phyloP scores from a whole-genome alignment of 2,329 filamentous ascomycete genomes.

The Podosphaera aphanis region DNA sequence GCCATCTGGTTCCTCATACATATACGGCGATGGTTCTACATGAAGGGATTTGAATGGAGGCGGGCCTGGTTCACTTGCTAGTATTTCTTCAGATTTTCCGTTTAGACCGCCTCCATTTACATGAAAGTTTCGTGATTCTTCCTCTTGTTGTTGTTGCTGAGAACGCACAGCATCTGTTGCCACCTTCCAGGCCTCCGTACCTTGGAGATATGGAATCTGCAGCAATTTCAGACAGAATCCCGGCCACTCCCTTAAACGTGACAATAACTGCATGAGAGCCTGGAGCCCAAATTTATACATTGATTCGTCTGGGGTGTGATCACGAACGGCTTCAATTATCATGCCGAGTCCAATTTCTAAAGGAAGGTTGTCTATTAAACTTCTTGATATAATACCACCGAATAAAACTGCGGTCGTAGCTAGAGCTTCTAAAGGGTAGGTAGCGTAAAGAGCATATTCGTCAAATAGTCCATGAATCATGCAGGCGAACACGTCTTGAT shows the following conservation, averaged over 20 bases:
- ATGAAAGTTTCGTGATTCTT: constrained; percentile 2
- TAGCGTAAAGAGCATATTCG: constrained; percentile 84
- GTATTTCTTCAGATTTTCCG: constrained; percentile 41
- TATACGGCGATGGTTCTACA: constrained; percentile 42
- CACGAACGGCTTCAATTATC: constrained; percentile 88
- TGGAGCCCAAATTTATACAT: constrained; percentile 99
- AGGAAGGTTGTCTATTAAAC: constrained; percentile 70
- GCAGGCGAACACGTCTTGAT: constrained; percentile 90
- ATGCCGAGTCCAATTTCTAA: constrained; percentile 88
- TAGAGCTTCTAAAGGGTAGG: constrained; percentile 87
- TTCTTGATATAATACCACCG: constrained; percentile 85
- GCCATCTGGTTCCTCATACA: constrained; percentile 62
- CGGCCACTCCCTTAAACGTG: constrained; percentile 79
- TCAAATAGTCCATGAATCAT: constrained; percentile 98
- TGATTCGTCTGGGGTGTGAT: constrained; percentile 57
- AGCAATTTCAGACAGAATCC: constrained; percentile 72
- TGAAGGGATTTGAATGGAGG: constrained; percentile 60
- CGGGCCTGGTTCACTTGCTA: constrained; percentile 32
- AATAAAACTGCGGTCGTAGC: constrained; percentile 93
- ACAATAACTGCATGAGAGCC: constrained; percentile 69
- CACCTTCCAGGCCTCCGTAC: constrained; percentile 63
- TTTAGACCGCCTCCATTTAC: constrained; percentile 31
- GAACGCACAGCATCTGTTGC: constrained; percentile 60
- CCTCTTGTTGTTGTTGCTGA: constrained; percentile 27
- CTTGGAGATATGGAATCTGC: constrained; percentile 58